A percentile compares a stretch with the other conserved stretches of the same genome.
Conservation (phyloP, 31 red algal species). For the Asparagopsis taxiformis region DNA sequence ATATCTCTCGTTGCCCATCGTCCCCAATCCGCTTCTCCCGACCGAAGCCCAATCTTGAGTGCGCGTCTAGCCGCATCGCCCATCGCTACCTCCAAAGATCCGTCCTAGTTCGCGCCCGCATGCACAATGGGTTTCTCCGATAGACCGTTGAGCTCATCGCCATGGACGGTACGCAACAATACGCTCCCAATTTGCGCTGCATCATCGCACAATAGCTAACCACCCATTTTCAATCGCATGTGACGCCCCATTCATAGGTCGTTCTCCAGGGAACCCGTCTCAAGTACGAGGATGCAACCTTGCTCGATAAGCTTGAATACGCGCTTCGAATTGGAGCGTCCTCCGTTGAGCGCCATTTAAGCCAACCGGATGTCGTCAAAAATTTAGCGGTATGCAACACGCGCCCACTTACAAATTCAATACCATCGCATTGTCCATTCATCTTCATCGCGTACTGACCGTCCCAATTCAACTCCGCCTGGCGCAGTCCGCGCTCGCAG, state of each 20-base stretch:
- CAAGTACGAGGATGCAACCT: slow-evolving; percentile 61
- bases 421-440: too few relatives aligned
- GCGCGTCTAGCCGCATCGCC: too few relatives aligned
- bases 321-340: slow-evolving; percentile 33
- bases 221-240: background rate
- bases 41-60: too few relatives aligned
- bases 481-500: slow-evolving; percentile 27
- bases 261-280: slow-evolving; percentile 63
- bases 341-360: slow-evolving; percentile 22
- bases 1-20: too few relatives aligned
- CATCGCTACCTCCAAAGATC: too few relatives aligned
- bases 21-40: too few relatives aligned
- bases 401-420: too few relatives aligned
- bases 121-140: background rate
- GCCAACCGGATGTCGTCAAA: slow-evolving; percentile 7
- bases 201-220: background rate
- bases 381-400: slow-evolving; percentile 61
- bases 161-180: slow-evolving; percentile 70
- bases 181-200: too few relatives aligned
- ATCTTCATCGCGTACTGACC: too few relatives aligned
- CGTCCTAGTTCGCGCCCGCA: too few relatives aligned
- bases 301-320: slow-evolving; percentile 71
- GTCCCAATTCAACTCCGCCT: background rate
- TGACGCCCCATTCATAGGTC: slow-evolving; percentile 33
- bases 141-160: slow-evolving; percentile 37